These are phyloP conservation scores for Dictyostelium brefeldianum DNA, from an alignment of 78 protist genomes.

Conservation along the genomic window DNA sequence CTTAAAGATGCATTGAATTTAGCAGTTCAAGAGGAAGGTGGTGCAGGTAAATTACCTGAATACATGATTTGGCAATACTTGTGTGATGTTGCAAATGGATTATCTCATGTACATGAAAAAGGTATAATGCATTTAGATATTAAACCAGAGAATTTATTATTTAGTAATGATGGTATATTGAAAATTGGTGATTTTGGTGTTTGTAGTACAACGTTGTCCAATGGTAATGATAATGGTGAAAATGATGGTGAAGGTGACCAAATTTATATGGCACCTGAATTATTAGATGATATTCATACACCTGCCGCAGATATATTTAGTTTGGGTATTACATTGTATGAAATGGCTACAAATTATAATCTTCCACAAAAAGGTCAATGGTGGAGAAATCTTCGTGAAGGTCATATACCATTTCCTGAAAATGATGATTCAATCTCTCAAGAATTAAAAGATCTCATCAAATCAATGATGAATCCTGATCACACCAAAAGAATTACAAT, in stretches of 20 bases:
- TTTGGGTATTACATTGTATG: constrained; percentile 57
- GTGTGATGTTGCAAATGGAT: constrained; percentile 55
- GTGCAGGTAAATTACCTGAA: constrained; percentile 8
- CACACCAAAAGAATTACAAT: constrained; percentile 43
- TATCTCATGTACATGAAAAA: constrained; percentile 78
- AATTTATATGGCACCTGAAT: constrained; percentile 73
- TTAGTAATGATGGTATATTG: constrained; percentile 51
- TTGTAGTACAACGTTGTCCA: neutral
- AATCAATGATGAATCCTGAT: constrained; percentile 60
- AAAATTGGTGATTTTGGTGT: constrained; percentile 92
- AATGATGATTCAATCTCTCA: constrained; percentile 9
- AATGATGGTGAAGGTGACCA: constrained; percentile 63
- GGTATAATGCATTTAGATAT: constrained; percentile 91
- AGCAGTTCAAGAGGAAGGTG: neutral
- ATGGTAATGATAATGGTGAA: neutral
- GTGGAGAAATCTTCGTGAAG: constrained; percentile 71
- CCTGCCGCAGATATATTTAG: constrained; percentile 74
- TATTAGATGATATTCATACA: constrained; percentile 27
- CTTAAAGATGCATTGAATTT: constrained; percentile 24
- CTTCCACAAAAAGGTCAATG: constrained; percentile 47
- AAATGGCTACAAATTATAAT: constrained; percentile 38
- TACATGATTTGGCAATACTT: constrained; percentile 34
- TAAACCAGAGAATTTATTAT: constrained; percentile 89
- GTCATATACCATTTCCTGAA: constrained; percentile 39
- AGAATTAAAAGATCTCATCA: constrained; percentile 24